Base-by-base conservation (phyloP, 2,329 filamentous ascomycete genomes). In the Aspergillus brunneoviolaceus region DNA sequence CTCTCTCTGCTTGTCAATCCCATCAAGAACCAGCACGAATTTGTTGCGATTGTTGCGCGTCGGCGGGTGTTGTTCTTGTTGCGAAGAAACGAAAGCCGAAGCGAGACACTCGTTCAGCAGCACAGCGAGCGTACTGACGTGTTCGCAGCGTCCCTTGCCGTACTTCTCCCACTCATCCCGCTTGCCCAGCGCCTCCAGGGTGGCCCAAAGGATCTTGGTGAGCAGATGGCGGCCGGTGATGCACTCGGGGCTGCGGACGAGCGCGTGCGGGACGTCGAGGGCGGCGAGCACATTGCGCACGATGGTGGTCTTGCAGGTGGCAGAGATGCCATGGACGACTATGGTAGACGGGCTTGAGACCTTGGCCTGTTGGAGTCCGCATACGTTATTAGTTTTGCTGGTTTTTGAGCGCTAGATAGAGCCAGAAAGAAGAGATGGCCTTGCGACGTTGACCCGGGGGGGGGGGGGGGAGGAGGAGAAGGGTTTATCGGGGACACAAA, bases 1-100 rank as follows among this genome's bases (percentile, higher is more conserved):
- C 70, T 98, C 94, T 69, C 89, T 84, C 74, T 96, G 90, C 63
- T 84, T 85, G 74, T 98, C 94, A 59, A 98, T 88, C 11, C 87
- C 91, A 79, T 98, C 95, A 63, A 98, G 84, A 11, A 97, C 90
- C 60, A 98, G 76, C 9, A 94, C 87, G 67, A 96, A 92, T 64
- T 88, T 87, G 65, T 80, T 80, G 14, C 27, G 27, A 49, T 33
- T 12, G 33, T 35, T 5, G 33, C 11, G 42, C 60, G 27, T 29
- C 27, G 7, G 16, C 39, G 39, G 16, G 7, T n/a, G 7, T 29
- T 29, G 6, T 9, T 29, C 7, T 29, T 29, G 27, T 9, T 29
- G 6, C 14, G 39, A 45, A 45, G 39, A 16, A 45, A 65, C 11
- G 11, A 16, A 55, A 14, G 59, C 62, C 33, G 70, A 67, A 47